Evolutionary conservation across 345 rosid species (phyloP), one percentile per base, ranked within the genome.

Genomic region (Trapa incisa): DNA sequence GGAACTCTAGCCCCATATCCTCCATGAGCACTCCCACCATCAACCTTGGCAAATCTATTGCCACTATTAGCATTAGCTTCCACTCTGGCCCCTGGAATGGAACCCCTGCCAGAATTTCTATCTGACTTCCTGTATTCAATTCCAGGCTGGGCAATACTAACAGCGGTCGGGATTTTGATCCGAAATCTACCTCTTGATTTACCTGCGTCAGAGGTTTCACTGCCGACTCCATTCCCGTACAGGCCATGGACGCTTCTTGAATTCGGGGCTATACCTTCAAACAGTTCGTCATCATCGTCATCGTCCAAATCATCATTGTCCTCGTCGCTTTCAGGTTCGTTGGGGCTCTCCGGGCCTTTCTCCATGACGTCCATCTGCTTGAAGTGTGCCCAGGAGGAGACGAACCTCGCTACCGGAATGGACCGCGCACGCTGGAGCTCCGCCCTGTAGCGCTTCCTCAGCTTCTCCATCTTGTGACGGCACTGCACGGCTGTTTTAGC

Each of bases 401-500:
- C 62, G 64, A 88, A 92, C 62, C 87, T 78, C 10, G 90, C 80
- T 42, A 85, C 82, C 0, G 98, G 98, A 74, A 90, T 80, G 47
- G 97, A 92, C 74, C 88, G 82, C 22, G 96, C 89, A 10, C 98
- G 76, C 81, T 90, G 96, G 72, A 90, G 86, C 90, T 92, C 96
- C 1, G 96, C 82, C 0, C 97, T 85, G 61, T 92, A 90, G 61
- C 97, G 84, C 68, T 92, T 85, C 15, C 98, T 83, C 4, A 92
- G 92, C 79, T 92, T 92, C 89, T 92, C 98, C 98, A 92, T 92
- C 89, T 92, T 92, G 73, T 92, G 98, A 2, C 97, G 88, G 71
- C 98, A 92, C 83, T 92, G 98, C 58, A 92, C 89, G 47, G 94
- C 85, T 0, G 90, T 92, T 75, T 92, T 92, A 48, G 84, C 72